Conservation (phyloP, 768 basidiomycete species). For the Chalciporus piperatus region DNA sequence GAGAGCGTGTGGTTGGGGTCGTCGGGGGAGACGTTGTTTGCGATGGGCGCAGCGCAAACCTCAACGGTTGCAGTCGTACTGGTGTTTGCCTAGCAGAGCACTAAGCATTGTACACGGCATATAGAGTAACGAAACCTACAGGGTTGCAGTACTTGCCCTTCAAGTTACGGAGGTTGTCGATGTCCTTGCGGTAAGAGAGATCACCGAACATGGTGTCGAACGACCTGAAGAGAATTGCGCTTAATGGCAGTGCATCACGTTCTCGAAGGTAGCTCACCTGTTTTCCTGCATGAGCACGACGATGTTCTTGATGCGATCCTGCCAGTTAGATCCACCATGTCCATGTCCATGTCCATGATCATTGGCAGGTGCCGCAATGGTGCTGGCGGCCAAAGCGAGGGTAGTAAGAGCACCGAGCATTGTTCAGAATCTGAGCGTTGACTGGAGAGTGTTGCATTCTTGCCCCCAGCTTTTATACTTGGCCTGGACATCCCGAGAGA, state of each 20-base stretch:
- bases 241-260: background rate
- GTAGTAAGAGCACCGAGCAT: no score
- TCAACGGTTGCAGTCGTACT: background rate
- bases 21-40: slow-evolving; percentile 19
- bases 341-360: no score
- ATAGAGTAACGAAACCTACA: background rate
- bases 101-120: no score
- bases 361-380: no score
- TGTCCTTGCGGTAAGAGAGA: background rate
- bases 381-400: no score
- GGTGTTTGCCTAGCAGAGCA: background rate
- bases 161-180: background rate
- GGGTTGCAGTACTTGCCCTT: background rate
- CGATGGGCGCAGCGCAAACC: slow-evolving; percentile 19
- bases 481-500: no score
- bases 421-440: no score
- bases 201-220: background rate
- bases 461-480: no score
- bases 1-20: slow-evolving; percentile 26
- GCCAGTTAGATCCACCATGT: no score
- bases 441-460: no score
- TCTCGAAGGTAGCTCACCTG: background rate
- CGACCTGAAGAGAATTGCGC: background rate
- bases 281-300: no score
- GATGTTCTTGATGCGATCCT: no score